A percentile compares a stretch with the other conserved stretches of the same genome.
phyloP scores from a whole-genome alignment of 805 yeast species.

The Kodamaea restingae region DNA sequence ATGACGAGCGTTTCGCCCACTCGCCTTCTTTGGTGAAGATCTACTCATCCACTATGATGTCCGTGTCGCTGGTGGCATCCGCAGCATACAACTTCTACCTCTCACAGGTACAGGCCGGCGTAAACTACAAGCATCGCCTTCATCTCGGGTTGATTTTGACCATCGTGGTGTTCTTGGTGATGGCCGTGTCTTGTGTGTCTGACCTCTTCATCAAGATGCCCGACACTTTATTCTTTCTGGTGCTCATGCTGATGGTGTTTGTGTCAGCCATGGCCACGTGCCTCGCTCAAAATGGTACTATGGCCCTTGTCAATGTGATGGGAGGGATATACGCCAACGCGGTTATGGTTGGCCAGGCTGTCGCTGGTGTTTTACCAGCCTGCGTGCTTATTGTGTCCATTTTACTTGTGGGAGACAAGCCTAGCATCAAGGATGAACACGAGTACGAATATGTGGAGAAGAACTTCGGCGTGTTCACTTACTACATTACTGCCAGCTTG shows the following conservation, averaged over 20 bases:
- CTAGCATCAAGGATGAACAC: conserved; percentile 12
- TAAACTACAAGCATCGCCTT: conserved; percentile 55
- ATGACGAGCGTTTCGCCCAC: conserved; percentile 54
- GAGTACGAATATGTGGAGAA: conserved; percentile 23
- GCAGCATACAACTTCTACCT: conserved; percentile 56
- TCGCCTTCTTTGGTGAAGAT: conserved; percentile 49
- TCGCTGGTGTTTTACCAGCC: conserved; percentile 91
- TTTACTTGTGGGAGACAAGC: conserved; percentile 33
- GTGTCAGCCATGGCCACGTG: conserved; percentile 73
- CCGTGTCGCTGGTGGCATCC: conserved; percentile 69
- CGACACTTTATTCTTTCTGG: conserved; percentile 42
- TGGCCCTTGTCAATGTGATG: conserved; percentile 78
- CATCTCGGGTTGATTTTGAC: conserved; percentile 58
- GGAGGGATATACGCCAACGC: conserved; percentile 82
- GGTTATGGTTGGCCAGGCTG: conserved; percentile 90
- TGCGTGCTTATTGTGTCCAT: conserved; percentile 58
- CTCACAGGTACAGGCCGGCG: conserved; percentile 62
- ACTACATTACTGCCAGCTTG: conserved; percentile 50
- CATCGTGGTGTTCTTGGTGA: conserved; percentile 49
- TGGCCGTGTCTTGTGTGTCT: conserved; percentile 50
- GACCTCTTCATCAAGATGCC: conserved; percentile 31
- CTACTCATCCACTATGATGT: conserved; percentile 85
- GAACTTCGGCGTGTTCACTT: conserved; percentile 39
- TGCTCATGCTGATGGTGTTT: conserved; percentile 60
- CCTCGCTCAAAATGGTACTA: conserved; percentile 81